Evolutionary conservation across 106 monocot genomes (phyloP).

Genomic region (Chionographis japonica): DNA sequence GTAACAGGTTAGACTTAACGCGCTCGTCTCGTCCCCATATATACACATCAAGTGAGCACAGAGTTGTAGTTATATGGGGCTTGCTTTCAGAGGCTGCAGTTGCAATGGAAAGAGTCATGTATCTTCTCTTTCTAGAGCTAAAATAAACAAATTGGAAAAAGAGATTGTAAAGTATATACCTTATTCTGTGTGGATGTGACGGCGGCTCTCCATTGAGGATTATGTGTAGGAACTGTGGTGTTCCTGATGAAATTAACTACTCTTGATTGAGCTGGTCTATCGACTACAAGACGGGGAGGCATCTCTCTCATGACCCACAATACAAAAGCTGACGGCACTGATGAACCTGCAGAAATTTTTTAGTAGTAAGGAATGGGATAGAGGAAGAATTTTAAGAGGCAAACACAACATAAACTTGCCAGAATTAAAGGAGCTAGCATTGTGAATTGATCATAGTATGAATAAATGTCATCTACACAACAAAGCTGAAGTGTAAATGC

Average conservation of each 20-base stretch:
- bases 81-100: constrained; percentile 56
- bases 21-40: background rate
- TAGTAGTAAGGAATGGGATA: background rate
- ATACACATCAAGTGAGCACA: background rate
- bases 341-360: constrained; percentile 40
- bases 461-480: no score
- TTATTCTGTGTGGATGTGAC: constrained; percentile 56
- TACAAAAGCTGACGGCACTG: constrained; percentile 59
- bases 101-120: background rate
- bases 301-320: constrained; percentile 74
- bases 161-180: constrained; percentile 14
- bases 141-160: background rate
- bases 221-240: constrained; percentile 13
- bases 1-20: background rate
- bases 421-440: background rate
- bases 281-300: constrained; percentile 24
- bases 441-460: no score
- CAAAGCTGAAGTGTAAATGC: no score
- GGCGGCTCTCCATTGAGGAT: constrained; percentile 57
- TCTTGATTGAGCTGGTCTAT: constrained; percentile 23
- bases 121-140: background rate
- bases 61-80: constrained; percentile 43
- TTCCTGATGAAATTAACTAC: constrained; percentile 43
- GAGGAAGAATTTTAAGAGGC: background rate
- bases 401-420: background rate